Base-by-base conservation (phyloP, 371 early-diverging fungal genomes). In the Mucor saturninus region DNA sequence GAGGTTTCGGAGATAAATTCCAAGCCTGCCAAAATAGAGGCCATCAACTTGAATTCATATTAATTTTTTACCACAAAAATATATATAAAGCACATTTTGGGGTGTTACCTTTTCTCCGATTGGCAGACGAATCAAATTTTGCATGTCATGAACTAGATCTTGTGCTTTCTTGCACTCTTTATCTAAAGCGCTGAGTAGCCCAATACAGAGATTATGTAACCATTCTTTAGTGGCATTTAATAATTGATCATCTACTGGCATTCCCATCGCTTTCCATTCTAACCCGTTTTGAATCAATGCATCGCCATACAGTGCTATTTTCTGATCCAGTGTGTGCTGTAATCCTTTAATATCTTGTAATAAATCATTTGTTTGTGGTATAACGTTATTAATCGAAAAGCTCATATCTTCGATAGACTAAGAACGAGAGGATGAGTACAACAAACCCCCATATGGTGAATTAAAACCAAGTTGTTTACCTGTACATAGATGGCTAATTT, bases 191-290 rank as follows among this genome's bases (percentile, higher is more conserved):
- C 65, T 61, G 5, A 75, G 42, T 2, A 75, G 42, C 28, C 63
- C 75, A 14, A 72, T 59, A 43, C 75, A 78, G 1, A 78, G 54
- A 42, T 68, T 73, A 46, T 73, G 65, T 6, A 81, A 55, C 75
- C 77, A 81, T 29, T 72, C 71, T 60, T 76, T 76, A 7, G 68
- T 69, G 1, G 72, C 62, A 5, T 62, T 73, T 10, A 81, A 56
- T 9, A 81, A 55, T n/a, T 67, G 64, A 10, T 76, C 75, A 35
- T 81, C 73, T 10, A 75, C 81, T 2, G 81, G 81, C 49, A 81
- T 35, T 2, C 79, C 81, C 75, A 81, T 74, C 1, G 79, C 72
- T 59, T 76, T 78, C 81, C 81, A 81, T 60, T 72, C 75, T 11
- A 81, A 43, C 3, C 81, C 81, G 54, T 78, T 74, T 21, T 81